Conservation (phyloP, 352 stramenopile genomes). For the Phytophthora palmivora region DNA sequence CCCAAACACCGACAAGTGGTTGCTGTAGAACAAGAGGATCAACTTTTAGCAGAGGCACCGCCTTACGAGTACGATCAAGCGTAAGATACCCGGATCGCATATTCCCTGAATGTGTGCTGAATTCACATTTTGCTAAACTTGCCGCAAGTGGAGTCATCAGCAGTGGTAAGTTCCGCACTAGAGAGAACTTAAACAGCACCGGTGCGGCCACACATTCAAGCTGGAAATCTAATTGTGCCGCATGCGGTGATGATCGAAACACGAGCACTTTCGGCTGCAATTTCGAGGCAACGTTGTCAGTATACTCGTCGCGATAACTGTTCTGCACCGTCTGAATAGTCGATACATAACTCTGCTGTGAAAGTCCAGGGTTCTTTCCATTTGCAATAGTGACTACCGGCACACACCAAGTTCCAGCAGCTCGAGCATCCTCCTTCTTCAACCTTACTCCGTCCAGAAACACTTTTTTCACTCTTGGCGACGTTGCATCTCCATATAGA, state of each 20-base stretch:
- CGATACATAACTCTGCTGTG: slow-evolving; percentile 40
- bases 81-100: slow-evolving; percentile 71
- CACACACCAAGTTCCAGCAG: slow-evolving; percentile 43
- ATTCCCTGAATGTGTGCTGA: slow-evolving; percentile 37
- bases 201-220: slow-evolving; percentile 46
- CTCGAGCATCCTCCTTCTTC: slow-evolving; percentile 32
- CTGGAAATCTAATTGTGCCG: slow-evolving; percentile 53
- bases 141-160: slow-evolving; percentile 78
- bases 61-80: slow-evolving; percentile 77
- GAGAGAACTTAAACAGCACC: slow-evolving; percentile 56
- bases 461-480: slow-evolving; percentile 28
- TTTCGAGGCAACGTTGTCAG: slow-evolving; percentile 41
- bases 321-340: slow-evolving; percentile 39
- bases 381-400: slow-evolving; percentile 36
- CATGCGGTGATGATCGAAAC: slow-evolving; percentile 41
- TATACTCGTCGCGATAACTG: slow-evolving; percentile 46
- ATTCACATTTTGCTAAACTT: slow-evolving; percentile 65
- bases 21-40: slow-evolving; percentile 74
- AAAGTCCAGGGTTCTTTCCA: slow-evolving; percentile 10
- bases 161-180: slow-evolving; percentile 76
- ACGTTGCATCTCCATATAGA: slow-evolving; percentile 39
- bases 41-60: slow-evolving; percentile 73
- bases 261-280: slow-evolving; percentile 51
- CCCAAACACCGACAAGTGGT: slow-evolving; percentile 77
- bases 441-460: slow-evolving; percentile 34